These are phyloP conservation scores for Cephalotrichum gorgonifer DNA, from an alignment of 2,329 filamentous ascomycete species.

Conservation along the genomic window DNA sequence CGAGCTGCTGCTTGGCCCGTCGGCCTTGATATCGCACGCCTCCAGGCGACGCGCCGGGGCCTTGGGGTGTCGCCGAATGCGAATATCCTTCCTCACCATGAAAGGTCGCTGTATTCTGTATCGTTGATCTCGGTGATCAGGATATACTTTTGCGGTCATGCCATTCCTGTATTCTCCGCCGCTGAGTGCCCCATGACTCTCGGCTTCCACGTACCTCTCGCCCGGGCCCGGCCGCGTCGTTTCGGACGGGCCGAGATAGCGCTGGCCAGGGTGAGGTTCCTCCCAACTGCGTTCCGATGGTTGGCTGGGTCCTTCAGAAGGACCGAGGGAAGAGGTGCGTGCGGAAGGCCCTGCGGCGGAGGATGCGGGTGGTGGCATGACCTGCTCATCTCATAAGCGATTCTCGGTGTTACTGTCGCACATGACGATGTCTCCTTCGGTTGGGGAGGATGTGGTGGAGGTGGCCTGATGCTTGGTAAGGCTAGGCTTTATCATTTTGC, in stretches of 20 bases:
- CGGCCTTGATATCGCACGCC: background rate
- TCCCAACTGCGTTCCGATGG: constrained; percentile 23
- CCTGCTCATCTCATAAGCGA: constrained; percentile 48
- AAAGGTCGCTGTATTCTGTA: constrained; percentile 7
- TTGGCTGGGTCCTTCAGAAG: constrained; percentile 7
- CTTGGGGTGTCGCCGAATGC: constrained; percentile 1
- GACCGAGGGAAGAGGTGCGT: constrained; percentile 6
- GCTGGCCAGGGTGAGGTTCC: constrained; percentile 35
- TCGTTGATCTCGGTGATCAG: constrained; percentile 10
- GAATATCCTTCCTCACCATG: constrained; percentile 10
- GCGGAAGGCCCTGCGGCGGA: constrained; percentile 13
- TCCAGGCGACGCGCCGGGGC: background rate
- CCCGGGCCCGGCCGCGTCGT: constrained; percentile 5
- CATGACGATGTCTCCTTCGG: constrained; percentile 23
- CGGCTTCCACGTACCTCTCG: background rate
- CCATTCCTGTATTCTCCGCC: constrained; percentile 25
- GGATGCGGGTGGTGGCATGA: constrained; percentile 37
- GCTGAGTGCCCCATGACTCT: background rate
- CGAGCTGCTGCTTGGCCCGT: background rate
- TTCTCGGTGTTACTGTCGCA: constrained; percentile 24
- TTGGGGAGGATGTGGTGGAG: constrained; percentile 27
- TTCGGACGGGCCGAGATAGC: constrained; percentile 18
- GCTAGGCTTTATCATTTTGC: constrained; percentile 2
- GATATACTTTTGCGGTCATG: constrained; percentile 36
- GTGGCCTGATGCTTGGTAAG: constrained; percentile 16